phyloP scores from a whole-genome alignment of 2,329 filamentous ascomycete species.

The Aspergillus sp. region DNA sequence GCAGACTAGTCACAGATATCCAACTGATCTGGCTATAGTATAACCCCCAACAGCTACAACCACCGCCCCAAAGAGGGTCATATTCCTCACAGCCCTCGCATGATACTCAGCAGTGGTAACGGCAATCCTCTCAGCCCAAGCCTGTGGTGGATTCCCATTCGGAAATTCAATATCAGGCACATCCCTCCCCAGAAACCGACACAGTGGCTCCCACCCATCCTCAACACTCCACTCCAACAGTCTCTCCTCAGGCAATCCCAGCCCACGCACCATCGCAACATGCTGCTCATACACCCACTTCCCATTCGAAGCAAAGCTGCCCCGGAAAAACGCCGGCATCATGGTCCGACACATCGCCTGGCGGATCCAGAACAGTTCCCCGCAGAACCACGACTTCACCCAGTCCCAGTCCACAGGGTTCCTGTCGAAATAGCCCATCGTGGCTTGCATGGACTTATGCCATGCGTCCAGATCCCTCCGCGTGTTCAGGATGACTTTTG shows the following conservation, averaged over 20 bases:
- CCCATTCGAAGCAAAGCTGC: conserved; percentile 7
- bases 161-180: neutral
- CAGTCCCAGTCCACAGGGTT: conserved; percentile 18
- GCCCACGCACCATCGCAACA: conserved; percentile 14
- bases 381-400: conserved; percentile 17
- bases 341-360: conserved; percentile 17
- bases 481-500: conserved; percentile 20
- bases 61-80: conserved; percentile 9
- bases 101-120: conserved; percentile 17
- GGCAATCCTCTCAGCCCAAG: conserved; percentile 19
- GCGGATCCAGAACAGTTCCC: conserved; percentile 22
- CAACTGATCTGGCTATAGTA: neutral
- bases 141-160: conserved; percentile 11
- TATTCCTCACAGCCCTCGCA: conserved; percentile 16
- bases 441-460: conserved; percentile 19
- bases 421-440: conserved; percentile 17
- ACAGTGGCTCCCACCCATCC: conserved; percentile 31
- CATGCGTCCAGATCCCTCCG: conserved; percentile 17
- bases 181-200: conserved; percentile 6
- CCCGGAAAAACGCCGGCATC: conserved; percentile 20
- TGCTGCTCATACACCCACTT: conserved; percentile 13
- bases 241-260: conserved; percentile 16
- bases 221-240: conserved; percentile 29
- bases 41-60: neutral
- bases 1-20: no score